Base-by-base conservation (phyloP, 2,329 filamentous ascomycete species). In the Allantophomopsis cytisporea region DNA sequence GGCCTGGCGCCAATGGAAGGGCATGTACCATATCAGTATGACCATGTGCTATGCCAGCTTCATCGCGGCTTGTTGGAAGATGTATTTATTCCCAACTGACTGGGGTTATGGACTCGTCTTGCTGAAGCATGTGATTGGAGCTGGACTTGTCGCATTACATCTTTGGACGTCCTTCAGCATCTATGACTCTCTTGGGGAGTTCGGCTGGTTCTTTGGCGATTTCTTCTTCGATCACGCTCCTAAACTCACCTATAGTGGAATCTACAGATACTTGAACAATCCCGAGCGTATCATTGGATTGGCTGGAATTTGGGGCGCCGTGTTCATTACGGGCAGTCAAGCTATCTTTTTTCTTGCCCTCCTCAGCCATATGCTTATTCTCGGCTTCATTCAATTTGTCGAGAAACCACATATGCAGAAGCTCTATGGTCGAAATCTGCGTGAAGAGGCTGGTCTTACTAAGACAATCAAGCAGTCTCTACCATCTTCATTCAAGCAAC, bases 401-500 rank as follows among this genome's bases (percentile, higher is more conserved):
- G 91, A 98, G 61, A 80, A 88, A 43, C 91, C 89, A 12, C 91
- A 98, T 59, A 96, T 98, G 88, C 84, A 94, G 58, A 96, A 94
- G 68, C 73, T 96, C 14, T 98, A 98, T 54, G 89, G 91, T 33
- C 71, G 79, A 50, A 80, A 78, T 50, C 66, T 98, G 35, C 80
- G 91, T 43, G 68, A 81, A 47, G 86, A 94, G 57, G 91, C 91
- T 10, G 91, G 91, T 37, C 69, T 98, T 31, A 89, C 88, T 43
- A 93, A 88, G 62, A 95, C 85, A 52, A 73, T 98, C 56, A 85
- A 86, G 58, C 78, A 83, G 46, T 86, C 87, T 10, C 65, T 98
- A 17, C 91, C 91, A 3, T 76, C 80, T 2, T 83, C 86, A 2
- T 73, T 98, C 32, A 79, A 83, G 52, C 80, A 82, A 47, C 84